Conservation (phyloP, 1,284 basidiomycete genomes). For the Trametes polyzona region DNA sequence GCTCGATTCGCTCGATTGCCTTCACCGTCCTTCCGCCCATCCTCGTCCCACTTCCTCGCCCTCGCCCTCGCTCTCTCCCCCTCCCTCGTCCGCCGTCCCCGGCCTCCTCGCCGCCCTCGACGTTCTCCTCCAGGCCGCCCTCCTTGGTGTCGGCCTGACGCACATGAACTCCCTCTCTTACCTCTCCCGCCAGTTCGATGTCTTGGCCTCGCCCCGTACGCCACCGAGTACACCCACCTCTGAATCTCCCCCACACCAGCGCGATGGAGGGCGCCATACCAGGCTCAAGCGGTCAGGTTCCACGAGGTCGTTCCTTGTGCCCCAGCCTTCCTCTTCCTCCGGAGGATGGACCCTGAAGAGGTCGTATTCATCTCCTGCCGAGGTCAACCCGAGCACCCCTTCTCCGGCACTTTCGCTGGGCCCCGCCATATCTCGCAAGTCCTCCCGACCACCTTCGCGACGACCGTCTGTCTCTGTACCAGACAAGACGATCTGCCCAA, state of each 20-base stretch:
- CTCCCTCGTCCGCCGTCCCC: conserved; percentile 17
- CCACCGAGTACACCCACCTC: conserved; percentile 55
- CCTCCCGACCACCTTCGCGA: conserved; percentile 29
- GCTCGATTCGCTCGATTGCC: conserved; percentile 17
- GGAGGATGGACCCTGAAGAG: conserved; percentile 42
- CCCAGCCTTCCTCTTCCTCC: conserved; percentile 31
- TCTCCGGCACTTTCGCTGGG: conserved; percentile 23
- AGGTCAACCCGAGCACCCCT: conserved; percentile 32
- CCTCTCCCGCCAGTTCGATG: conserved; percentile 41
- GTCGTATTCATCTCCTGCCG: conserved; percentile 54
- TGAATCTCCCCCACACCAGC: conserved; percentile 33
- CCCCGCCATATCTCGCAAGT: conserved; percentile 26
- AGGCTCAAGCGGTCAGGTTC: conserved; percentile 60
- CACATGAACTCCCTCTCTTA: conserved; percentile 41
- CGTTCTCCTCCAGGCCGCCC: conserved; percentile 25
- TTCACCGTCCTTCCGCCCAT: conserved; percentile 15
- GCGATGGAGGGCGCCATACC: conserved; percentile 32
- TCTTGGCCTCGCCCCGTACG: conserved; percentile 37
- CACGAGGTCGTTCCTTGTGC: conserved; percentile 54
- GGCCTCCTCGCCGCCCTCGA: conserved; percentile 21
- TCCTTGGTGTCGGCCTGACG: conserved; percentile 29
- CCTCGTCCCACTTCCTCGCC: neutral
- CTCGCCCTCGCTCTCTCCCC: conserved; percentile 11
- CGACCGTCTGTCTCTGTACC: conserved; percentile 30
- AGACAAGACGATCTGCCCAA: conserved; percentile 29